Base-by-base conservation (phyloP, 306 rosid species). In the Mimosa pudica region DNA sequence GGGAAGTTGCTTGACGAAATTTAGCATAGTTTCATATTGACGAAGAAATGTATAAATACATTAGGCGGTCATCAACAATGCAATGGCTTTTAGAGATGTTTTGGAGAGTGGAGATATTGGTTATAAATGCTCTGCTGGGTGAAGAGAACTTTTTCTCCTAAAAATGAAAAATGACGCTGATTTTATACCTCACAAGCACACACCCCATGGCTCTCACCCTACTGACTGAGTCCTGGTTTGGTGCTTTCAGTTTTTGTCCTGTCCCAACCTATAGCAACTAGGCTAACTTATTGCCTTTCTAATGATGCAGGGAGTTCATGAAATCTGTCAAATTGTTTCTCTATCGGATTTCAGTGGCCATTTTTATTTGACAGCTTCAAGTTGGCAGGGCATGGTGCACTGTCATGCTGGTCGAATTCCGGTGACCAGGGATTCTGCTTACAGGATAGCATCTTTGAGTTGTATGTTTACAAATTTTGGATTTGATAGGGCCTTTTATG, bases 221-320 rank as follows among this genome's bases (percentile, higher is more conserved):
- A 6, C 61, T 49, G 55, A 49, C 55, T 55, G 20, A 52, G 58
- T 52, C 61, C 10, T 6, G 61, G 30, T 55, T 55, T n/a, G 10
- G 61, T 5, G 1, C n/a, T 51, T 51, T 51, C 58, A 52, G n/a
- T 13, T 52, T 52, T 2, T 52, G n/a, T 14, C 58, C 18, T 16
- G 58, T 52, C 20, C 58, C 20, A 16, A 52, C 20, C 7, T 52
- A 52, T 13, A 13, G 58, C 58, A 52, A 13, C 18, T 51, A 13
- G 6, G 7, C 18, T 12, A 51, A 1, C 14, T 24, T 77, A 71
- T 33, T 33, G 10, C 33, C 36, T 62, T 77, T 72, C 47, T 49
- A 81, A 68, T 78, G 65, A 60, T 71, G 76, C 82, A 78, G 91
- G 89, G 82, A 69, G 58, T 68, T 75, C 65, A 49, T 78, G 47